These are phyloP conservation scores for Daldinia bambusicola DNA, from an alignment of 495 filamentous ascomycete genomes.

Conservation along the genomic window DNA sequence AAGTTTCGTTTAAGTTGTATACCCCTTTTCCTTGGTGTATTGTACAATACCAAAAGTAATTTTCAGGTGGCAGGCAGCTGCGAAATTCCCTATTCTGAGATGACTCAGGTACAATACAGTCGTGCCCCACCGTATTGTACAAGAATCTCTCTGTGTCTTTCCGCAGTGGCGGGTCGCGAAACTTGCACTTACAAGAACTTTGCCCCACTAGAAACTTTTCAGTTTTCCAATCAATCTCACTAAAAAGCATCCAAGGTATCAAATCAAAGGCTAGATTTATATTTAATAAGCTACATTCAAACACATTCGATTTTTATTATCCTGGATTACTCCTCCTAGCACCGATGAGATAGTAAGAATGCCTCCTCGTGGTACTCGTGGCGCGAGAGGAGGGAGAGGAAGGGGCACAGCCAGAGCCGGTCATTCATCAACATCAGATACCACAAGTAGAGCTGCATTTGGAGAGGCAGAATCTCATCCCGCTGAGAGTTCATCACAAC, in stretches of 20 bases:
- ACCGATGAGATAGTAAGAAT: slow-evolving; percentile 33
- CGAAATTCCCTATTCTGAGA: neutral
- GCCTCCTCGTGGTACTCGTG: slow-evolving; percentile 39
- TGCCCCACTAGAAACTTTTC: slow-evolving; percentile 51
- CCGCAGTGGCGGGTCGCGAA: neutral
- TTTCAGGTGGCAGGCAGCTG: slow-evolving; percentile 5
- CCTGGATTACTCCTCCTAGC: neutral
- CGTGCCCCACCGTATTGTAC: slow-evolving; percentile 45
- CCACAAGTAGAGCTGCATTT: slow-evolving; percentile 22
- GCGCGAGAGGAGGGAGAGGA: slow-evolving; percentile 31
- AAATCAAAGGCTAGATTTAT: neutral
- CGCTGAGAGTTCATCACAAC: slow-evolving; percentile 19
- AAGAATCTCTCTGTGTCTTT: too few relatives aligned
- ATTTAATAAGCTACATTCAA: neutral
- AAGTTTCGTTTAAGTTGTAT: neutral
- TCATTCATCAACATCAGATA: slow-evolving; percentile 15
- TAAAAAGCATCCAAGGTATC: neutral
- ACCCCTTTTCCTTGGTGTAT: neutral
- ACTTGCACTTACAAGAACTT: slow-evolving; percentile 8
- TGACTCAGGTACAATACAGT: neutral
- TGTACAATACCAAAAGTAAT: too few relatives aligned
- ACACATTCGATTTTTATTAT: neutral
- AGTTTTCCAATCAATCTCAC: neutral
- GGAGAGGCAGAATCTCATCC: slow-evolving; percentile 24
- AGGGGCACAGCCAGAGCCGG: slow-evolving; percentile 31